phyloP scores from a whole-genome alignment of 75 land plant genomes.

The Chamaecyparis obtusa region DNA sequence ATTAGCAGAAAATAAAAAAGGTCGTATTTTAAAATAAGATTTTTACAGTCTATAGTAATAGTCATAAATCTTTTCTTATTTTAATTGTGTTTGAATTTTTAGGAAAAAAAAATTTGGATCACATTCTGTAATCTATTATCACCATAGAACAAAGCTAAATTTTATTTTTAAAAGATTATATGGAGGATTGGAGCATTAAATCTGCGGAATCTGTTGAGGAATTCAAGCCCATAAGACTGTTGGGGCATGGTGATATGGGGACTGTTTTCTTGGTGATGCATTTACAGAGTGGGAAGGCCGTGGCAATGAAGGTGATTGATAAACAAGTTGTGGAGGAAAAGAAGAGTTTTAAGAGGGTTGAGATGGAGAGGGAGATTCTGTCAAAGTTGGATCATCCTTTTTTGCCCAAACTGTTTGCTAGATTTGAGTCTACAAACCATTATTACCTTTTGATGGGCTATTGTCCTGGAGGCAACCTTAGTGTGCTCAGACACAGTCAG shows the following conservation, averaged over 20 bases:
- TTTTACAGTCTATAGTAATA: too few species aligned
- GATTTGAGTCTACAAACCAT: slow-evolving; percentile 27
- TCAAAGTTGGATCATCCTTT: slow-evolving; percentile 23
- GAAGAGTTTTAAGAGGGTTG: slow-evolving; percentile 15
- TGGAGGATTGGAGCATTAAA: neutral
- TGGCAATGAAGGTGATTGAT: slow-evolving; percentile 38
- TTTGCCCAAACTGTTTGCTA: slow-evolving; percentile 15
- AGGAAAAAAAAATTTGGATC: too few species aligned
- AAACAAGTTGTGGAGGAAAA: slow-evolving; percentile 24
- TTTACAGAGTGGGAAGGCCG: slow-evolving; percentile 5
- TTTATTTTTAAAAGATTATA: neutral
- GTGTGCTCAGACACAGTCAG: slow-evolving; percentile 21
- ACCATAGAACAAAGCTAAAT: too few species aligned
- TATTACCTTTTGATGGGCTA: slow-evolving; percentile 20
- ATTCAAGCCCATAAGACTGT: slow-evolving; percentile 17
- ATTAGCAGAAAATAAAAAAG: too few species aligned
- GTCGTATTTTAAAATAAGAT: too few species aligned
- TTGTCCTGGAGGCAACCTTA: slow-evolving; percentile 33
- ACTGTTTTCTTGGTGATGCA: slow-evolving; percentile 28
- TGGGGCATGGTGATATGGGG: slow-evolving; percentile 42
- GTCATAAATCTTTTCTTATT: too few species aligned
- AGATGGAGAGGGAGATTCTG: slow-evolving; percentile 22
- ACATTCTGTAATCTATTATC: too few species aligned
- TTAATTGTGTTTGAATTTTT: too few species aligned
- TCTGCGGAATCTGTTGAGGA: slow-evolving; percentile 9